These are phyloP conservation scores for Chlamydomonas sphaeroides DNA, from an alignment of 139 green algal species.

Conservation along the genomic window DNA sequence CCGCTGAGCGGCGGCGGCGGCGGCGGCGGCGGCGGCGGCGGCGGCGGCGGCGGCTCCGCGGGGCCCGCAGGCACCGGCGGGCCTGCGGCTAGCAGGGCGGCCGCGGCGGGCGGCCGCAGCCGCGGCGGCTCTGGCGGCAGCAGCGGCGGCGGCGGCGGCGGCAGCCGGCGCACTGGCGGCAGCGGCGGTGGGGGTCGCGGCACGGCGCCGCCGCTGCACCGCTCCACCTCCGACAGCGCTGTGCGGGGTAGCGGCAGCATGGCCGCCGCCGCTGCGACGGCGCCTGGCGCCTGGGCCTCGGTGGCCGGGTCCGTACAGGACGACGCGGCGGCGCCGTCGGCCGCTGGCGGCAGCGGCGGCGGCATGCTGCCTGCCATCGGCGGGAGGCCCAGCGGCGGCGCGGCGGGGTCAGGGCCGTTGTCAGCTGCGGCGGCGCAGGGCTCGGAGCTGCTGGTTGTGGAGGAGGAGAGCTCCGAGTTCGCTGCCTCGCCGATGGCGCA, in stretches of 20 bases:
- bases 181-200: not conserved
- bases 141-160: no score
- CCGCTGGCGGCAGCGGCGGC: not conserved
- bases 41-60: not conserved
- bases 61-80: not conserved
- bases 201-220: not conserved
- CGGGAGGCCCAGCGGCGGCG: no score
- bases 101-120: not conserved
- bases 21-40: not conserved
- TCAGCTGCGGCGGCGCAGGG: no score
- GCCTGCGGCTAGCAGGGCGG: no score
- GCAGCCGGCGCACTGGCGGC: not conserved
- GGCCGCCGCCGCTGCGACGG: no score
- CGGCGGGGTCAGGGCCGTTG: no score
- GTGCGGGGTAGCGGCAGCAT: not conserved
- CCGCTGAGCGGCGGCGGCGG: not conserved
- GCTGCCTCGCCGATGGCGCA: no score
- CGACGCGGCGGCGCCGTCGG: not conserved
- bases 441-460: not conserved
- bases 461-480: not conserved
- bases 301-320: no score
- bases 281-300: no score
- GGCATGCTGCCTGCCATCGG: not conserved
- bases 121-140: no score
- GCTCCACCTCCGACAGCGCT: constrained; percentile 11